phyloP scores from a whole-genome alignment of 106 monocot genomes.

The Platanthera zijinensis region DNA sequence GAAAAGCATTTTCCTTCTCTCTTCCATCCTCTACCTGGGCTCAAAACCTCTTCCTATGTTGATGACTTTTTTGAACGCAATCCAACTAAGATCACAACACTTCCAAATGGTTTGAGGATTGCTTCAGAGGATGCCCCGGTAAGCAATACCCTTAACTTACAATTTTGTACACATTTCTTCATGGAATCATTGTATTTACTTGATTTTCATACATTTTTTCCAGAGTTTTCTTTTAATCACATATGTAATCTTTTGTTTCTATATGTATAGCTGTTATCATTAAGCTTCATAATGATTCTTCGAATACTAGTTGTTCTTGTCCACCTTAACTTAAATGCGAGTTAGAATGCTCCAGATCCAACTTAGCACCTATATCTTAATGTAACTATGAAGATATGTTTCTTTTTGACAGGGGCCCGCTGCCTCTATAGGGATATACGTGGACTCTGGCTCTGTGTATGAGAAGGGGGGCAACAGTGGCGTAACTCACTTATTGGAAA shows the following conservation, averaged over 20 bases:
- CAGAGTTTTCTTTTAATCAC: neutral
- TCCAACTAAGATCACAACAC: conserved; percentile 57
- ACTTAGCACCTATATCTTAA: neutral
- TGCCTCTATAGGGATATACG: conserved; percentile 65
- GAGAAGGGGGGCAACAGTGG: conserved; percentile 42
- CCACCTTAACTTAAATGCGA: neutral
- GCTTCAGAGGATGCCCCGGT: conserved; percentile 68
- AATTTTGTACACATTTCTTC: neutral
- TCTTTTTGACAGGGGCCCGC: conserved; percentile 53
- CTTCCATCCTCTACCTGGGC: conserved; percentile 26
- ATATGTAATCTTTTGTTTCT: neutral
- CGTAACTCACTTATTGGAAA: conserved; percentile 52
- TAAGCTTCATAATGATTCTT: neutral
- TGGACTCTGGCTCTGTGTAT: conserved; percentile 77
- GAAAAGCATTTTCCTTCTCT: conserved; percentile 37
- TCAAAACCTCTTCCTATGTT: conserved; percentile 31
- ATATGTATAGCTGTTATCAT: neutral
- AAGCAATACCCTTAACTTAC: neutral
- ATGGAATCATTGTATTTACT: neutral
- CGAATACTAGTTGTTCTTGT: neutral
- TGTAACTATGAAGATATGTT: neutral
- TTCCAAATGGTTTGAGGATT: conserved; percentile 67
- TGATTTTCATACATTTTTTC: neutral
- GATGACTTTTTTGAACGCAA: conserved; percentile 18
- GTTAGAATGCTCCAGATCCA: neutral